A percentile compares a stretch with the other conserved stretches of the same genome.
phyloP scores from a whole-genome alignment of 164 flowering plant genomes.

The Litsea cubeba region DNA sequence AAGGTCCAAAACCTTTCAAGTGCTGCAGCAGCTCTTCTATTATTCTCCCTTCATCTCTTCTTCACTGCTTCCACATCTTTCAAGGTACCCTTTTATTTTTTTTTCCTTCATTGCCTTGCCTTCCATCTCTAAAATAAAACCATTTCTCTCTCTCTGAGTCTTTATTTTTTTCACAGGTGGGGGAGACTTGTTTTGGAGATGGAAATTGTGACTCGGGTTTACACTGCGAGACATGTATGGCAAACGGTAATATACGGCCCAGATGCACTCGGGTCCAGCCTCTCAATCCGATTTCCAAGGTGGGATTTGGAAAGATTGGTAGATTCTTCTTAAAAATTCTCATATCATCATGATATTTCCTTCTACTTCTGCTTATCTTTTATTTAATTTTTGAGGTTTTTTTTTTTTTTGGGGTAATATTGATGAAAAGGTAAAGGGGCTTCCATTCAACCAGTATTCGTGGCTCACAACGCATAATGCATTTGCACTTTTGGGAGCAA shows the following conservation, averaged over 20 bases:
- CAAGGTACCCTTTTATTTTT: neutral
- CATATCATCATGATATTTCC: neutral
- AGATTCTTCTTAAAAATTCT: neutral
- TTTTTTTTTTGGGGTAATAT: neutral
- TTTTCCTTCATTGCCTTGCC: neutral
- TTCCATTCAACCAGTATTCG: conserved; percentile 77
- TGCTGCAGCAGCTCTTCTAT: neutral
- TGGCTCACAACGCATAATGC: conserved; percentile 98
- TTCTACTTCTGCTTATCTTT: too few species aligned
- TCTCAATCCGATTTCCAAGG: conserved; percentile 55
- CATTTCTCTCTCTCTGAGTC: neutral
- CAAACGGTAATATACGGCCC: conserved; percentile 55
- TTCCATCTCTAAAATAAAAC: neutral
- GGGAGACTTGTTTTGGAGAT: conserved; percentile 49
- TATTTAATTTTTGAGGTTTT: too few species aligned
- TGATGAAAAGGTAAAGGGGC: conserved; percentile 44
- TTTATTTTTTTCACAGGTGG: conserved; percentile 27
- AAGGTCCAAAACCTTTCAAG: neutral
- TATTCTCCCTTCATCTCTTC: neutral
- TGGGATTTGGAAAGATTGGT: conserved; percentile 6
- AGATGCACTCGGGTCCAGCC: conserved; percentile 76
- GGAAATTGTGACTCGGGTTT: conserved; percentile 63
- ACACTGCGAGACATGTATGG: conserved; percentile 74
- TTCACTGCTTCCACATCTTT: neutral
- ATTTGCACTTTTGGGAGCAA: conserved; percentile 54